Base-by-base conservation (phyloP, 2,329 filamentous ascomycete genomes). In the Fusarium sp. region DNA sequence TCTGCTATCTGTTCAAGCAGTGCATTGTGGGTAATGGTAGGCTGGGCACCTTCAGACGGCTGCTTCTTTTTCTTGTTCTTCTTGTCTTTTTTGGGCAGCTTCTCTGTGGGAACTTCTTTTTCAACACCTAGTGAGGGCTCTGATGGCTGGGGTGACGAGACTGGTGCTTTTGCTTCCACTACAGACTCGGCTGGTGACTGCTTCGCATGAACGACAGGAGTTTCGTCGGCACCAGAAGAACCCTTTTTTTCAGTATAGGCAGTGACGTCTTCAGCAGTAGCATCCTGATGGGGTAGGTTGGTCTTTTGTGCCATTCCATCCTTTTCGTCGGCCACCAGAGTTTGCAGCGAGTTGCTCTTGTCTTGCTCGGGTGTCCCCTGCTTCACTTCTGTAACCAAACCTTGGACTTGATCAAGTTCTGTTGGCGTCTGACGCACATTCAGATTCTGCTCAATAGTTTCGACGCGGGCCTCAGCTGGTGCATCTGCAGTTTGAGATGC, bases 41-140 rank as follows among this genome's bases (percentile, higher is more conserved):
- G 24, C 20, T 65, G 34, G 7, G 18, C 34, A 22, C 45, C 20
- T 24, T 18, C 59, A 9, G 24, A 49, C 26, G 62, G 54, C 42
- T 66, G 58, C 42, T 72, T 74, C 61, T 73, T 78, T 67, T 76
- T 78, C 58, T 77, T 78, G 57, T 74, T 77, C 55, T 78, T 79
- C 60, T 78, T 78, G 51, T 71, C 73, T 42, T 77, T 79, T 55
- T 73, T 76, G 24, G 65, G 61, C 36, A 43, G 46, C 28, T 59
- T 64, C 34, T 17, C 50, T n/a, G 14, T 13, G 18, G 58, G 38
- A 28, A n/a, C 28, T 44, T 66, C 58, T 18, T 34, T 22, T 36
- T 40, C 24, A 39, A 26, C 10, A 44, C 44, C 26, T 22, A 26
- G 22, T 18, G 31, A 39, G 18, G 36, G 40, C 26, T 44, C 36